Percentiles rank a stretch among this genome's conserved stretches.
Evolutionary conservation across 2,329 filamentous ascomycete species (phyloP).

Genomic region (Endocalyx cinctus): DNA sequence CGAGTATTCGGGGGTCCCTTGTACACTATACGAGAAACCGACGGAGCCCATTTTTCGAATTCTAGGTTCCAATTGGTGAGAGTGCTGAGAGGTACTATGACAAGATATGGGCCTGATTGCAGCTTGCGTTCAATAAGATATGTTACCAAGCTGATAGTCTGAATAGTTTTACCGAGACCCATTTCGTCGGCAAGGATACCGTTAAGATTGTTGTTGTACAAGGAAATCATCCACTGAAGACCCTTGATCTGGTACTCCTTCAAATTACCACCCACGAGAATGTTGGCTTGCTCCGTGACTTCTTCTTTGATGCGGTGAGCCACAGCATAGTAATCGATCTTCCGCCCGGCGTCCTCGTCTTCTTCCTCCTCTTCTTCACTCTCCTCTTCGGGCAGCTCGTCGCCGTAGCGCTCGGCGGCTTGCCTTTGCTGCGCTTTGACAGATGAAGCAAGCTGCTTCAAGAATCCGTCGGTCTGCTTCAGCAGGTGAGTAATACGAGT

Average conservation of each 20-base stretch:
- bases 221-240: conserved; percentile 98
- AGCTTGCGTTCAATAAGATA: conserved; percentile 96
- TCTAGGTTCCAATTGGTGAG: conserved; percentile 98
- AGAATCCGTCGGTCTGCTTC: conserved; percentile 94
- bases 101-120: conserved; percentile 86
- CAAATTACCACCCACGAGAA: conserved; percentile 84
- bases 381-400: conserved; percentile 60
- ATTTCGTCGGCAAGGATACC: conserved; percentile 98
- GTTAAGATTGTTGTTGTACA: conserved; percentile 99
- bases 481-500: conserved; percentile 97
- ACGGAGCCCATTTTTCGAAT: conserved; percentile 98
- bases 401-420: conserved; percentile 73
- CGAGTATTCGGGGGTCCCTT: conserved; percentile 87
- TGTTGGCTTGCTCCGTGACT: conserved; percentile 74
- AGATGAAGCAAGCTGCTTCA: conserved; percentile 89
- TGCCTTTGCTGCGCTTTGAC: conserved; percentile 91
- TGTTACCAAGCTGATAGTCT: conserved; percentile 95
- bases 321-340: conserved; percentile 98
- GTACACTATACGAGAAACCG: conserved; percentile 83
- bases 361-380: conserved; percentile 61
- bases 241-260: conserved; percentile 99
- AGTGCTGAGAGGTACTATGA: conserved; percentile 95
- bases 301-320: conserved; percentile 95
- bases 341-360: conserved; percentile 64
- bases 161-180: conserved; percentile 99